A percentile compares a stretch with the other conserved stretches of the same genome.
These are phyloP conservation scores for Calonectria montana DNA, from an alignment of 2,329 filamentous ascomycete genomes.

Conservation along the genomic window DNA sequence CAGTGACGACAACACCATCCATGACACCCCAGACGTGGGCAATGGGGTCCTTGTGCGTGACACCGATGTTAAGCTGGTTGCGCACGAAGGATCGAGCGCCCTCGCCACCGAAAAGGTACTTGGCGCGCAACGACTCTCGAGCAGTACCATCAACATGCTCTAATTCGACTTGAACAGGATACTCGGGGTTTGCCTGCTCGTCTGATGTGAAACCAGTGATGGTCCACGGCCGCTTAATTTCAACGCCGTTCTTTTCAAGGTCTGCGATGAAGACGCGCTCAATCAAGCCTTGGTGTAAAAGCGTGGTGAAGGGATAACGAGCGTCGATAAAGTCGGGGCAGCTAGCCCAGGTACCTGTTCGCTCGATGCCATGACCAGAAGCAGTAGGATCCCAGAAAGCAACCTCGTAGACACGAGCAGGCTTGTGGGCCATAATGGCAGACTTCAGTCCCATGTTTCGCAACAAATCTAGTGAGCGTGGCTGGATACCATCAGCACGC, in stretches of 20 bases:
- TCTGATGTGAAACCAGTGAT: slow-evolving; percentile 71
- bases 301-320: slow-evolving; percentile 76
- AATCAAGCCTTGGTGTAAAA: slow-evolving; percentile 78
- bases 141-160: slow-evolving; percentile 80
- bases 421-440: slow-evolving; percentile 86
- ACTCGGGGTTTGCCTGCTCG: slow-evolving; percentile 67
- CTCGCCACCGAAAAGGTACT: slow-evolving; percentile 79
- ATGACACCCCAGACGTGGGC: slow-evolving; percentile 82
- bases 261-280: slow-evolving; percentile 77
- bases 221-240: slow-evolving; percentile 73
- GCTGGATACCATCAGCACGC: slow-evolving; percentile 92
- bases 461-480: slow-evolving; percentile 86
- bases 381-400: slow-evolving; percentile 77
- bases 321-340: slow-evolving; percentile 87
- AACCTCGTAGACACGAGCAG: slow-evolving; percentile 85
- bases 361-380: slow-evolving; percentile 67
- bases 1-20: slow-evolving; percentile 77
- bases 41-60: slow-evolving; percentile 78
- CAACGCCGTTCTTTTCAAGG: slow-evolving; percentile 69
- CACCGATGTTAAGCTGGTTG: slow-evolving; percentile 73
- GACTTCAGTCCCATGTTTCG: slow-evolving; percentile 92
- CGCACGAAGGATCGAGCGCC: slow-evolving; percentile 76
- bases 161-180: slow-evolving; percentile 84
- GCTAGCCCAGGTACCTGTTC: slow-evolving; percentile 83
- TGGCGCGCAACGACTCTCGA: slow-evolving; percentile 74